Evolutionary conservation across 352 stramenopile genomes (phyloP).

Genomic region (Pythium chondricola): DNA sequence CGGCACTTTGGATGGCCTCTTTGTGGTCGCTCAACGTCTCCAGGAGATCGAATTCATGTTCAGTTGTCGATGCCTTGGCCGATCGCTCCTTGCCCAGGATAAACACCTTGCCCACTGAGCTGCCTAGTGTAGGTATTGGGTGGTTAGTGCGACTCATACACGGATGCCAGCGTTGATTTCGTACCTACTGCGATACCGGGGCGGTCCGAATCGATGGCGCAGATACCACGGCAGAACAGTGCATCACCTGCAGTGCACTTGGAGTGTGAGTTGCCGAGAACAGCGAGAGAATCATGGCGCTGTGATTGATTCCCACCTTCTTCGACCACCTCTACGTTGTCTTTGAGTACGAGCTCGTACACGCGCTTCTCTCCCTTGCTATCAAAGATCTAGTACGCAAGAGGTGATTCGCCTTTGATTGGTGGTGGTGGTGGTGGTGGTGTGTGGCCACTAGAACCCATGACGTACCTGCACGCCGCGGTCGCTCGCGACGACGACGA

Average conservation of each 20-base stretch:
- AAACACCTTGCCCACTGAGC: slow-evolving; percentile 50
- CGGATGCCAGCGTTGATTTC: neutral
- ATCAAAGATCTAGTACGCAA: slow-evolving; percentile 46
- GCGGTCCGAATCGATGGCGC: slow-evolving; percentile 39
- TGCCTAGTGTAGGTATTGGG: slow-evolving; percentile 23
- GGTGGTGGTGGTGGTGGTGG: too few relatives aligned
- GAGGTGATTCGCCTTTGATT: too few relatives aligned
- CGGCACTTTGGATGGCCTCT: slow-evolving; percentile 51
- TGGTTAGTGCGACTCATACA: neutral
- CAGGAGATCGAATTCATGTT: slow-evolving; percentile 52
- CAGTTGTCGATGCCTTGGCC: slow-evolving; percentile 32
- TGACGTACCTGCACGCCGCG: slow-evolving; percentile 44
- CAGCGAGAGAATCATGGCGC: too few relatives aligned
- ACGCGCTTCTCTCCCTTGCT: slow-evolving; percentile 42
- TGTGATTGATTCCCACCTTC: slow-evolving; percentile 37
- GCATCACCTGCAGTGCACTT: slow-evolving; percentile 22
- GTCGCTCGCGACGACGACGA: slow-evolving; percentile 65
- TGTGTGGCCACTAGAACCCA: too few relatives aligned
- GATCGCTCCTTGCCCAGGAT: slow-evolving; percentile 47
- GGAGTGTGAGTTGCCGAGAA: neutral
- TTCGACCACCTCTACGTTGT: slow-evolving; percentile 30
- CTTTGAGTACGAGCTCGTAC: slow-evolving; percentile 52
- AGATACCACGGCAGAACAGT: slow-evolving; percentile 61
- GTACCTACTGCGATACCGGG: slow-evolving; percentile 43
- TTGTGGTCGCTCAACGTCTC: slow-evolving; percentile 52